A percentile compares a stretch with the other conserved stretches of the same genome.
phyloP scores from a whole-genome alignment of 768 basidiomycete species.

The Mycena belliarum region DNA sequence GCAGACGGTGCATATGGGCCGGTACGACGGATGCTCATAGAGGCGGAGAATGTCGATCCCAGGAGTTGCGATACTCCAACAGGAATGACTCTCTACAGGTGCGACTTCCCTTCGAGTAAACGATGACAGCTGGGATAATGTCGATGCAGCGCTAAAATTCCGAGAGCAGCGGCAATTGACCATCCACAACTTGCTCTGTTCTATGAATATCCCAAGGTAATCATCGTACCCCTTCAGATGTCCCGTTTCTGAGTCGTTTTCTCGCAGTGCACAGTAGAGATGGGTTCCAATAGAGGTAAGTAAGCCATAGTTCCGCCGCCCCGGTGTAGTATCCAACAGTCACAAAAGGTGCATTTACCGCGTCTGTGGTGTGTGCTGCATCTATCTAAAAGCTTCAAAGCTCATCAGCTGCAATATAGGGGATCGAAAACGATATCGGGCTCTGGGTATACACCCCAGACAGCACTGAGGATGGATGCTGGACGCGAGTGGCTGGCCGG shows the following conservation, averaged over 20 bases:
- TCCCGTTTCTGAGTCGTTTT: background rate
- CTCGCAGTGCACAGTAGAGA: background rate
- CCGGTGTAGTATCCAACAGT: no score
- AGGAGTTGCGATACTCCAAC: background rate
- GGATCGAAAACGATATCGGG: background rate
- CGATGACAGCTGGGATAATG: no score
- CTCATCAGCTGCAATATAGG: background rate
- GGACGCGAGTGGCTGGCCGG: background rate
- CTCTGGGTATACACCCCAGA: conserved; percentile 10
- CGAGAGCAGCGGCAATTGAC: background rate
- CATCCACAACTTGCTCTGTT: background rate
- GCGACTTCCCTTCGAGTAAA: no score
- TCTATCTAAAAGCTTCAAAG: background rate
- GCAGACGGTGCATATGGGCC: conserved; percentile 9
- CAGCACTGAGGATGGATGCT: background rate
- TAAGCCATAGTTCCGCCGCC: no score
- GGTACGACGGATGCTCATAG: background rate
- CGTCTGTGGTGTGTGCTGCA: no score
- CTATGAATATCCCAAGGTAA: background rate
- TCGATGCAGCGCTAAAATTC: background rate
- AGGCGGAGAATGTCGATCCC: background rate
- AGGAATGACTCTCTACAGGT: conserved; percentile 7
- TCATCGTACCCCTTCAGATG: no score
- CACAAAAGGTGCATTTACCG: background rate
- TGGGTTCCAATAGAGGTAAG: no score